Evolutionary conservation across 441 rosid species (phyloP).

Genomic region (Raphanus hybrid): DNA sequence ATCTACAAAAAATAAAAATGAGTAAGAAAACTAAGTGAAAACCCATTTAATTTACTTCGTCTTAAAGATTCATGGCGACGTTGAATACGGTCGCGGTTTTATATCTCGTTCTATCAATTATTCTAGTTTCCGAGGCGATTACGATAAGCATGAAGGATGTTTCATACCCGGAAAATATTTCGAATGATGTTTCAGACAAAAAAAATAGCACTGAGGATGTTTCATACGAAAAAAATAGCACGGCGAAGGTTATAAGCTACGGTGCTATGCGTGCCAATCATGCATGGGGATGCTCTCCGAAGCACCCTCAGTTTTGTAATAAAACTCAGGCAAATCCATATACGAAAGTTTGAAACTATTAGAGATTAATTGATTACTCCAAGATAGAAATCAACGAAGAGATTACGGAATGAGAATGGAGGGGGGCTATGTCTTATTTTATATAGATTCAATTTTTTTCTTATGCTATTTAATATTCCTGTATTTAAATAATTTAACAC

Average conservation of each 20-base stretch:
- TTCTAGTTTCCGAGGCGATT: slow-evolving; percentile 7
- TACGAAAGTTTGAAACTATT: slow-evolving; percentile 9
- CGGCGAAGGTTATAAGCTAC: slow-evolving; percentile 7
- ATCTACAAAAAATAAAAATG: background rate
- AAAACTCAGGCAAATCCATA: slow-evolving; percentile 36
- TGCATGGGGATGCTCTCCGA: slow-evolving; percentile 43
- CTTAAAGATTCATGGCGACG: slow-evolving; percentile 2
- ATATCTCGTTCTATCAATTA: slow-evolving; percentile 12
- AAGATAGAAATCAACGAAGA: background rate
- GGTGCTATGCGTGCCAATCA: slow-evolving; percentile 22
- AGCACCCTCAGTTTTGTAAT: slow-evolving; percentile 37
- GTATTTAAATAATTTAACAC: too few relatives aligned
- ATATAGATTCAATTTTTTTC: too few relatives aligned
- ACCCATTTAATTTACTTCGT: background rate
- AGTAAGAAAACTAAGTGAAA: background rate
- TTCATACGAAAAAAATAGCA: background rate
- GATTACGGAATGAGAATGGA: background rate
- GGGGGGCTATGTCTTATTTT: background rate
- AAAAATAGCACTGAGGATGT: background rate
- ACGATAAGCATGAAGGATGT: slow-evolving; percentile 20
- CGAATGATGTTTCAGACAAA: background rate
- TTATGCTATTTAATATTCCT: too few relatives aligned
- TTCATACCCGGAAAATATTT: background rate
- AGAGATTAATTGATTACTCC: background rate
- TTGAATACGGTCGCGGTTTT: slow-evolving; percentile 19